phyloP scores from a whole-genome alignment of 1,284 basidiomycete species.

The Cutaneotrichosporon sp. region DNA sequence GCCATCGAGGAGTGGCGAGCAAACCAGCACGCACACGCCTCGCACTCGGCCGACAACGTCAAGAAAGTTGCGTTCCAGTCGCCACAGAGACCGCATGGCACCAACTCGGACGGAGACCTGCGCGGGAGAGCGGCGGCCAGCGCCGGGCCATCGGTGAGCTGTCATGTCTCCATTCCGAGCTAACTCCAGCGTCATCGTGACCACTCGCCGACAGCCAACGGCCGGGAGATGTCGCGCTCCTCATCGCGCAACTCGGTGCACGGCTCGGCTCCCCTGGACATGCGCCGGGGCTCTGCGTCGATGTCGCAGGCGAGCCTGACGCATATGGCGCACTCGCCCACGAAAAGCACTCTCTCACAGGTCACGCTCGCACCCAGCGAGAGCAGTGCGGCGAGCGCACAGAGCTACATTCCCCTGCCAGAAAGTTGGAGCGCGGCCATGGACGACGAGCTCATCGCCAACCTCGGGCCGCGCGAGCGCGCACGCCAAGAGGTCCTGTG shows the following conservation, averaged over 20 bases:
- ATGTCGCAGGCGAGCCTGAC: neutral
- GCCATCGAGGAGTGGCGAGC: neutral
- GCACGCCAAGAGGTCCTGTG: conserved; percentile 96
- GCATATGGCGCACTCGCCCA: conserved; percentile 12
- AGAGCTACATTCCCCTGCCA: conserved; percentile 59
- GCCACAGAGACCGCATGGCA: neutral
- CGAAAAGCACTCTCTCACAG: conserved; percentile 12
- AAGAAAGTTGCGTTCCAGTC: conserved; percentile 26
- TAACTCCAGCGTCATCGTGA: neutral
- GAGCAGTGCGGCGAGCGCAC: conserved; percentile 1
- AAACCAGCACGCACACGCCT: neutral
- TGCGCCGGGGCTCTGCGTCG: conserved; percentile 1
- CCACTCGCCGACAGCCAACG: conserved; percentile 1
- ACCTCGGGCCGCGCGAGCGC: conserved; percentile 87
- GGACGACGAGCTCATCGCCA: conserved; percentile 90
- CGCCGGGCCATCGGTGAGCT: neutral
- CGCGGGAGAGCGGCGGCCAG: conserved; percentile 4
- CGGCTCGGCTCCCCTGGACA: neutral
- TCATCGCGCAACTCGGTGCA: conserved; percentile 6
- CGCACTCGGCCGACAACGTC: conserved; percentile 18
- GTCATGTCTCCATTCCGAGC: neutral
- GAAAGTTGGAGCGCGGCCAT: conserved; percentile 95
- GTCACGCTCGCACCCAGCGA: conserved; percentile 10
- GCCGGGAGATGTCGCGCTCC: neutral
- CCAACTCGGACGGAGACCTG: conserved; percentile 16